A percentile compares a stretch with the other conserved stretches of the same genome.
phyloP scores from a whole-genome alignment of 345 rosid genomes.

The Moricandia arvensis region DNA sequence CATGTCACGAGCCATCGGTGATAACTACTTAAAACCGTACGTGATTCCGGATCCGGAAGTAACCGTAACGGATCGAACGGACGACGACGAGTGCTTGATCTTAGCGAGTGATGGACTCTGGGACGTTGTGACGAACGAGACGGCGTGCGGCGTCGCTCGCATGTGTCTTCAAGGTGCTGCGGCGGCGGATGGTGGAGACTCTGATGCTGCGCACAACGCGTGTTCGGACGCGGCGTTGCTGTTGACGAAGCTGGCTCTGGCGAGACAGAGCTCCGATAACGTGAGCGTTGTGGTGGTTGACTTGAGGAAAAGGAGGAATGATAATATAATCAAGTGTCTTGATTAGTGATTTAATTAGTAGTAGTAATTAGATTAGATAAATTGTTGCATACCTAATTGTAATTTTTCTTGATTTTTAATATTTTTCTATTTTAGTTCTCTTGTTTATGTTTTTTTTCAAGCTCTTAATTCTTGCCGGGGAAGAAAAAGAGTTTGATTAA shows the following conservation, averaged over 20 bases:
- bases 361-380: slow-evolving; percentile 2
- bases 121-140: slow-evolving; percentile 91
- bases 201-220: slow-evolving; percentile 45
- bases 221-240: slow-evolving; percentile 75
- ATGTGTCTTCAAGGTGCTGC: slow-evolving; percentile 52
- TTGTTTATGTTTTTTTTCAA: background rate
- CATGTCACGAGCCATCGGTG: slow-evolving; percentile 93
- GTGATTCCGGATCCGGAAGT: slow-evolving; percentile 89
- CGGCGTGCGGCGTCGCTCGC: slow-evolving; percentile 71
- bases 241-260: slow-evolving; percentile 74
- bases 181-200: background rate
- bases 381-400: slow-evolving; percentile 37
- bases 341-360: background rate
- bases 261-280: slow-evolving; percentile 81
- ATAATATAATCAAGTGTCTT: background rate
- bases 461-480: slow-evolving; percentile 24
- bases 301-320: slow-evolving; percentile 42
- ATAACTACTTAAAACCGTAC: slow-evolving; percentile 83
- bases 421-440: background rate
- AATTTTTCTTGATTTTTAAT: slow-evolving; percentile 2
- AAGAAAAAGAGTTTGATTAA: slow-evolving; percentile 12
- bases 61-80: slow-evolving; percentile 56
- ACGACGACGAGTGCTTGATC: slow-evolving; percentile 75
- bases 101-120: slow-evolving; percentile 86
- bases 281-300: slow-evolving; percentile 92